These are phyloP conservation scores for Fusarium virguliforme DNA, from an alignment of 2,329 filamentous ascomycete species.

Conservation along the genomic window DNA sequence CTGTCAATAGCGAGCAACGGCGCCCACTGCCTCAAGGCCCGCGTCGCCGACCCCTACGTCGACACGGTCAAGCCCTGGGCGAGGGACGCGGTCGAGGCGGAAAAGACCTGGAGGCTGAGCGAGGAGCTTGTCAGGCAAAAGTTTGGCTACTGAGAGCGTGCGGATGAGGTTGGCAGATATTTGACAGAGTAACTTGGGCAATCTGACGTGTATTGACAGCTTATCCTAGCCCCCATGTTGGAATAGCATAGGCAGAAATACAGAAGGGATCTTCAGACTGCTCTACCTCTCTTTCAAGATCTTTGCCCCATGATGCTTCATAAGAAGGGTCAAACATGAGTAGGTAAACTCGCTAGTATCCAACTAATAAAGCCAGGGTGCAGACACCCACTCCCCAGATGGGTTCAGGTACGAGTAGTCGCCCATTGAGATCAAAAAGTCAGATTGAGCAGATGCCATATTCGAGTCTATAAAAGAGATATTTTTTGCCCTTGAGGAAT, in stretches of 20 bases:
- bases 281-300: too few species aligned
- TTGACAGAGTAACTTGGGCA: too few species aligned
- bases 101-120: conserved; percentile 64
- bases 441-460: neutral
- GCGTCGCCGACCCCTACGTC: conserved; percentile 52
- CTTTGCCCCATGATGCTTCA: too few species aligned
- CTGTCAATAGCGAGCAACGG: conserved; percentile 51
- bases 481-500: conserved; percentile 14
- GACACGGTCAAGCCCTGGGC: conserved; percentile 54
- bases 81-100: conserved; percentile 56
- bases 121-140: conserved; percentile 62
- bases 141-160: conserved; percentile 53
- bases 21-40: conserved; percentile 54
- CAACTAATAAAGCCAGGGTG: too few species aligned
- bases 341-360: too few species aligned
- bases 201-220: too few species aligned
- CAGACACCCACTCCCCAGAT: neutral
- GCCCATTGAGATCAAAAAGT: neutral
- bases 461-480: conserved; percentile 17
- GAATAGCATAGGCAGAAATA: too few species aligned
- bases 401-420: neutral
- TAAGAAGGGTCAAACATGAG: too few species aligned
- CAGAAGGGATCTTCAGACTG: too few species aligned
- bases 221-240: too few species aligned
- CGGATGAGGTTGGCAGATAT: neutral